Conservation (phyloP, 2,329 filamentous ascomycete genomes). For the Tolypocladium inflatum region DNA sequence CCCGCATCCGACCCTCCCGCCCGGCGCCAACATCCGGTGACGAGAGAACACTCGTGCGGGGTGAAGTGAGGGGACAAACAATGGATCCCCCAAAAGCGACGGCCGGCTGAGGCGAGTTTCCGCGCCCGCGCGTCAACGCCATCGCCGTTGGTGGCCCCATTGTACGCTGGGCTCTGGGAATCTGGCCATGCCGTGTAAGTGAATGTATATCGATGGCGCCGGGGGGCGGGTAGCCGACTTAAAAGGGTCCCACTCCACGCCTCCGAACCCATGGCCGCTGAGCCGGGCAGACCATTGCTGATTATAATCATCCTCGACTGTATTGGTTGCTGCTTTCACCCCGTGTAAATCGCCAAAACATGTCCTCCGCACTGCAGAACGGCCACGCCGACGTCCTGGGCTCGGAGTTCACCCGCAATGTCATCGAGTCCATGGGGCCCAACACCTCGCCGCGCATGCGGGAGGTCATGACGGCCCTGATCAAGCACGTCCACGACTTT, state of each 20-base stretch:
- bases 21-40: not conserved
- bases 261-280: not conserved
- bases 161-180: not conserved
- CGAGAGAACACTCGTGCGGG: not conserved
- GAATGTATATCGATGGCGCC: not conserved
- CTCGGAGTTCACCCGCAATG: constrained; percentile 57
- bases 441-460: constrained; percentile 59
- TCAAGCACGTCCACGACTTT: constrained; percentile 73
- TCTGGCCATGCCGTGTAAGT: not conserved
- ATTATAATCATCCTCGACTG: not conserved
- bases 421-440: constrained; percentile 66
- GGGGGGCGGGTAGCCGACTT: not conserved
- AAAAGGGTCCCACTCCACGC: not conserved
- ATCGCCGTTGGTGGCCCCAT: not conserved
- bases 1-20: not conserved
- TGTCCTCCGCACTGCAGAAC: constrained; percentile 1
- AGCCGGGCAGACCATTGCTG: not conserved
- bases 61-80: not conserved
- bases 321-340: not conserved
- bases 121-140: not conserved
- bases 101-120: not conserved
- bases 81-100: not conserved
- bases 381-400: constrained; percentile 16
- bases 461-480: constrained; percentile 56
- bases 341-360: not conserved